phyloP scores from a whole-genome alignment of 768 basidiomycete genomes.

The Leccinum incarnatum region DNA sequence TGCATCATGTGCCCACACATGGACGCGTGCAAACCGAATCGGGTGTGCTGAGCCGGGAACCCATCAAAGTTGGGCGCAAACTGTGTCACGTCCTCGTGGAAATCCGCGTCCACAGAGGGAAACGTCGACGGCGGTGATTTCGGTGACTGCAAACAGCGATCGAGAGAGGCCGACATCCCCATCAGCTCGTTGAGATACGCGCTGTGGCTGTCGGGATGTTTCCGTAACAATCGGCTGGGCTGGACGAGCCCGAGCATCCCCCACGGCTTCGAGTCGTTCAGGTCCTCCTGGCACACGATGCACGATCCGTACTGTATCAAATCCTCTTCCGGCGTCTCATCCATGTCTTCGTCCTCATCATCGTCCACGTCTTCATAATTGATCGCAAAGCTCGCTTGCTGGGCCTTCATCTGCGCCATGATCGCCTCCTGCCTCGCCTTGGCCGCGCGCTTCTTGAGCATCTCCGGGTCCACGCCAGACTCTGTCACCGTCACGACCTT shows the following conservation, averaged over 20 bases:
- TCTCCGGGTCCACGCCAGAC: constrained; percentile 50
- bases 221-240: constrained; percentile 80
- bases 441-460: constrained; percentile 78
- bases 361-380: constrained; percentile 79
- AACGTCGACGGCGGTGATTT: constrained; percentile 35
- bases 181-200: constrained; percentile 72
- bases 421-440: constrained; percentile 91
- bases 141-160: constrained; percentile 39
- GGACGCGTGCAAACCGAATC: constrained; percentile 83
- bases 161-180: constrained; percentile 59
- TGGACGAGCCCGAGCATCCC: constrained; percentile 87
- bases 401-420: constrained; percentile 93
- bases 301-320: constrained; percentile 78
- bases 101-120: constrained; percentile 21
- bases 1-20: constrained; percentile 99
- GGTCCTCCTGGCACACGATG: constrained; percentile 96
- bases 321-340: constrained; percentile 43
- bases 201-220: constrained; percentile 64
- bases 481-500: constrained; percentile 38
- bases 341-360: constrained; percentile 51
- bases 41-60: constrained; percentile 66
- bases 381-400: constrained; percentile 82
- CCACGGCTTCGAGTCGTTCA: constrained; percentile 69
- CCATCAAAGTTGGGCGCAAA: constrained; percentile 70
- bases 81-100: constrained; percentile 29